These are phyloP conservation scores for Deinandra increscens DNA, from an alignment of 129 eudicot species.

Conservation along the genomic window DNA sequence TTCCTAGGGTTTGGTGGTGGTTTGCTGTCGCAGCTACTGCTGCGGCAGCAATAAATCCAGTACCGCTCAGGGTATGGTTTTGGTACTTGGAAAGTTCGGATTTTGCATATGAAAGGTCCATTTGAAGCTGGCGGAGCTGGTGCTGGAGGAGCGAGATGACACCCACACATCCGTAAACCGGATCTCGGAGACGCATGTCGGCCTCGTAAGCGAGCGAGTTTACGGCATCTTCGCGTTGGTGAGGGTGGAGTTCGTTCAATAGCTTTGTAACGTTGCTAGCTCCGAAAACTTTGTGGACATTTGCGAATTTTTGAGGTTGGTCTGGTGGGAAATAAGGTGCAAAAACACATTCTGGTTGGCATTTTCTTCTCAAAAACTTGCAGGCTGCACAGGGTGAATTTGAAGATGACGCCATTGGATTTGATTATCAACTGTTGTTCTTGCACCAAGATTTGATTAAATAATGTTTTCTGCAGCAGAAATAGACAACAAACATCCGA, in stretches of 20 bases:
- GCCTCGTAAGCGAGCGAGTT: slow-evolving; percentile 88
- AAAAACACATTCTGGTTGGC: slow-evolving; percentile 91
- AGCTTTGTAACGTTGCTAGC: slow-evolving; percentile 91
- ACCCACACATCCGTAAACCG: slow-evolving; percentile 91
- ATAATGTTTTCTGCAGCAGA: slow-evolving; percentile 20
- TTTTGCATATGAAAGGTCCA: slow-evolving; percentile 73
- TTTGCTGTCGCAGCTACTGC: slow-evolving; percentile 44
- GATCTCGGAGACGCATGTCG: slow-evolving; percentile 89
- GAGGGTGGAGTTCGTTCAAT: slow-evolving; percentile 81
- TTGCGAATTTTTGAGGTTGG: slow-evolving; percentile 88
- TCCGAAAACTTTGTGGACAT: slow-evolving; percentile 84
- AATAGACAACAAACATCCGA: slow-evolving; percentile 1
- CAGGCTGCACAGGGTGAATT: slow-evolving; percentile 92
- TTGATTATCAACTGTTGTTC: slow-evolving; percentile 10
- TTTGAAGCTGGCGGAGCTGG: slow-evolving; percentile 82
- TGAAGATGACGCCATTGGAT: slow-evolving; percentile 64
- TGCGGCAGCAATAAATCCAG: slow-evolving; percentile 45
- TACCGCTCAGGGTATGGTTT: slow-evolving; percentile 32
- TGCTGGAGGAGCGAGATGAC: slow-evolving; percentile 90
- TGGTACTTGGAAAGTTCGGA: slow-evolving; percentile 88
- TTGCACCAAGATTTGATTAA: background rate
- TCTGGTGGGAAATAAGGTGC: slow-evolving; percentile 94
- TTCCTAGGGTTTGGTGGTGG: slow-evolving; percentile 49
- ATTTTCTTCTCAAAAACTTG: slow-evolving; percentile 78
- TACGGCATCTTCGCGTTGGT: slow-evolving; percentile 89